Conservation (phyloP, 2,329 filamentous ascomycete genomes). For the Trichophyton mentagrophytes region DNA sequence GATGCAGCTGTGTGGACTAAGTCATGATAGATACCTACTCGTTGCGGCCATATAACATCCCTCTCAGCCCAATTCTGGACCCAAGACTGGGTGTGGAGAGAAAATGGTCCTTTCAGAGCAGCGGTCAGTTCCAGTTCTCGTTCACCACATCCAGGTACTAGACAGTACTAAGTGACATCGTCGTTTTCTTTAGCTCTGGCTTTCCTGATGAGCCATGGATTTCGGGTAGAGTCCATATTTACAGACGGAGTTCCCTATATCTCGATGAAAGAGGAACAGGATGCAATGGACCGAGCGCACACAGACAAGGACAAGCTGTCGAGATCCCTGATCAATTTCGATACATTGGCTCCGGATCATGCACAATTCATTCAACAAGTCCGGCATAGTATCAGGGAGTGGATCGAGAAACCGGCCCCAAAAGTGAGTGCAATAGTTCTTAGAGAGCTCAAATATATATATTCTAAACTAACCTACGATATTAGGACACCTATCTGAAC, state of each 20-base stretch:
- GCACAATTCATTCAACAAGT: constrained; percentile 39
- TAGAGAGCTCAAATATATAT: background rate
- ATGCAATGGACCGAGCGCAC: constrained; percentile 26
- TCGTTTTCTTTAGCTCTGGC: constrained; percentile 36
- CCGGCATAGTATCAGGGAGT: constrained; percentile 35
- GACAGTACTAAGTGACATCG: background rate
- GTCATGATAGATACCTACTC: constrained; percentile 37
- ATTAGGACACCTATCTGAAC: constrained; percentile 26
- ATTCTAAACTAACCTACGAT: background rate
- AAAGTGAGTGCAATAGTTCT: constrained; percentile 6
- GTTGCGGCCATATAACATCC: constrained; percentile 52
- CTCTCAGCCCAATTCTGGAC: constrained; percentile 44
- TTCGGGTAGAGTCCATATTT: constrained; percentile 46
- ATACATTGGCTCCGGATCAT: constrained; percentile 40
- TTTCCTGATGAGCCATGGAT: constrained; percentile 48
- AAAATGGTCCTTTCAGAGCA: constrained; percentile 46
- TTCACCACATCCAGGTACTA: constrained; percentile 1
- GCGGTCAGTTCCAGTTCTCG: constrained; percentile 27
- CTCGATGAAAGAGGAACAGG: constrained; percentile 45
- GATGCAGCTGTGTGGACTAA: background rate
- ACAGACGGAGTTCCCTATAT: constrained; percentile 48
- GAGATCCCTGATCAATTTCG: constrained; percentile 36
- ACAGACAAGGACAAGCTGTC: background rate
- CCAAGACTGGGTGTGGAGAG: constrained; percentile 45
- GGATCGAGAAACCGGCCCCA: constrained; percentile 26